Conservation (phyloP, 495 filamentous ascomycete genomes). For the Penicillium egyptiacum region DNA sequence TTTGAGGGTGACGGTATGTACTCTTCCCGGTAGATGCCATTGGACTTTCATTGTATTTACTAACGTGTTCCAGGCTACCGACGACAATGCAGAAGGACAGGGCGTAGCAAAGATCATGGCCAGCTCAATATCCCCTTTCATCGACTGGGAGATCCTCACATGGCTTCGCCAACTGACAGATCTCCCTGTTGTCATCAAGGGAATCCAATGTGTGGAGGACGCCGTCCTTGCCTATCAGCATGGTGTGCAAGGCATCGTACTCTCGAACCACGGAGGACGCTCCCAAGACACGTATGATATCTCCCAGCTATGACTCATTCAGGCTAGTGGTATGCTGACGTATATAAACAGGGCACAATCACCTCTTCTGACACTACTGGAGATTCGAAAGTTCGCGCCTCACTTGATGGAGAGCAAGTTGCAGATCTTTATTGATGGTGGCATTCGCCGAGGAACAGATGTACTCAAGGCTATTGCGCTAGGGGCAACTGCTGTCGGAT, state of each 20-base stretch:
- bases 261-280: constrained; percentile 54
- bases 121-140: constrained; percentile 74
- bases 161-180: constrained; percentile 78
- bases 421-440: constrained; percentile 82
- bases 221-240: constrained; percentile 69
- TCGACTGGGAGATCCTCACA: constrained; percentile 78
- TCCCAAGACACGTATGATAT: constrained; percentile 42
- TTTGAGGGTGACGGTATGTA: constrained; percentile 36
- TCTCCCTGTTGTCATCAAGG: constrained; percentile 87
- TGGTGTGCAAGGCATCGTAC: constrained; percentile 78
- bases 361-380: constrained; percentile 68
- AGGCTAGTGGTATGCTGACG: constrained; percentile 39
- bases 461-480: constrained; percentile 86
- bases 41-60: neutral
- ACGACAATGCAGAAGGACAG: constrained; percentile 41
- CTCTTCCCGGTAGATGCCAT: neutral
- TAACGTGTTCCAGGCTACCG: constrained; percentile 5
- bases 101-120: constrained; percentile 76
- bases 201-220: constrained; percentile 86
- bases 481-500: constrained; percentile 80
- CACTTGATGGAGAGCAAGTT: constrained; percentile 57
- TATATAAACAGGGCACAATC: constrained; percentile 63
- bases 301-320: constrained; percentile 23
- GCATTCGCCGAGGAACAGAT: constrained; percentile 78
- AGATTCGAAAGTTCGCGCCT: constrained; percentile 68